Evolutionary conservation across 225 moss, liverwort and hornwort genomes (phyloP).

Genomic region (Polytrichum commune): DNA sequence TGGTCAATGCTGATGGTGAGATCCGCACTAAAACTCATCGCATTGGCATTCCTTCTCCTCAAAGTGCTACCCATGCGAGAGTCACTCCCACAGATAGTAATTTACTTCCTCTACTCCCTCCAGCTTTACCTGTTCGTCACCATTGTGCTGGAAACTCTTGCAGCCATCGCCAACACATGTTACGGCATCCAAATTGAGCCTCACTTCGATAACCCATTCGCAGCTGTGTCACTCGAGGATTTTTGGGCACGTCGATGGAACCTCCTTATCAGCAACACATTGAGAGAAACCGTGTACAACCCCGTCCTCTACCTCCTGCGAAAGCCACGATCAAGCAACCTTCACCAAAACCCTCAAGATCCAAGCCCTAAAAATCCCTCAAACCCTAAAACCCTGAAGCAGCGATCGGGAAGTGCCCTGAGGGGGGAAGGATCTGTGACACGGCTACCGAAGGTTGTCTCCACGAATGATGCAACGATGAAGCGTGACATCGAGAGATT

Average conservation of each 20-base stretch:
- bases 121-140: slow-evolving; percentile 38
- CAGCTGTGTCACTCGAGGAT: slow-evolving; percentile 28
- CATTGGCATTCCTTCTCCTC: slow-evolving; percentile 8
- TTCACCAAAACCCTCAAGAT: no score
- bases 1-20: slow-evolving; percentile 31
- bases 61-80: slow-evolving; percentile 4
- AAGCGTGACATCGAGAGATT: slow-evolving; percentile 12
- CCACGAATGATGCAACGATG: background rate
- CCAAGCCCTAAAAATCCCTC: background rate
- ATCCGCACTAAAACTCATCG: slow-evolving; percentile 23
- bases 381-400: background rate
- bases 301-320: slow-evolving; percentile 29
- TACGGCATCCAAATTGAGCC: slow-evolving; percentile 36
- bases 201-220: slow-evolving; percentile 51
- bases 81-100: slow-evolving; percentile 3
- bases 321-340: background rate
- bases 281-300: slow-evolving; percentile 44
- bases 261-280: slow-evolving; percentile 33
- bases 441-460: background rate
- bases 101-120: slow-evolving; percentile 26
- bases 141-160: slow-evolving; percentile 37
- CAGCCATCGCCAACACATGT: slow-evolving; percentile 21
- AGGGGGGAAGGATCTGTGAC: background rate
- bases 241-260: slow-evolving; percentile 59
- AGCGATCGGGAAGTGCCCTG: background rate